Conservation (phyloP, 1,139 yeast genomes). For the Saccharomyces hybrid region DNA sequence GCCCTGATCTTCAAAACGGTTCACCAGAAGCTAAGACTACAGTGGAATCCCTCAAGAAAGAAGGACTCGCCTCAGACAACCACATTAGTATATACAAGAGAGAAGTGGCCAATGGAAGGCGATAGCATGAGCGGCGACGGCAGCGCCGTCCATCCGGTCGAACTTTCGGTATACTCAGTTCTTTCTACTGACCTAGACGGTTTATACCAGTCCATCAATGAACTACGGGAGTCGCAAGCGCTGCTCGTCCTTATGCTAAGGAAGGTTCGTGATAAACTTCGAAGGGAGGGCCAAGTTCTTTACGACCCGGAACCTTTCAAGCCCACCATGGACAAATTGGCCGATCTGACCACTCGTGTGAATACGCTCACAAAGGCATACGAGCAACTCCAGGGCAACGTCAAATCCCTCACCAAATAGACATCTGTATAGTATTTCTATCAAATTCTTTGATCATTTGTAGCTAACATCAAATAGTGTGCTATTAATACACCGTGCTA, state of each 20-base stretch:
- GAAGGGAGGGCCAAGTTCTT: slow-evolving; percentile 17
- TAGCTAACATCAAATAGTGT: background rate
- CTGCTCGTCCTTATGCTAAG: slow-evolving; percentile 22
- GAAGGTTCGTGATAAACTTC: slow-evolving; percentile 19
- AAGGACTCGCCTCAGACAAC: background rate
- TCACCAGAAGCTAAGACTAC: background rate
- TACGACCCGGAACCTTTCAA: slow-evolving; percentile 9
- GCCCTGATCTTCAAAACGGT: background rate
- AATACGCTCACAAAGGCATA: slow-evolving; percentile 1
- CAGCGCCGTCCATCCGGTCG: slow-evolving; percentile 27
- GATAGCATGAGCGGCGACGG: slow-evolving; percentile 4
- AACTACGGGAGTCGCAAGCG: slow-evolving; percentile 29
- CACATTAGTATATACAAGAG: background rate
- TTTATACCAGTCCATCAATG: slow-evolving; percentile 27
- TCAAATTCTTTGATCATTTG: background rate
- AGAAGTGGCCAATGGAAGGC: background rate
- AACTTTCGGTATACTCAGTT: slow-evolving; percentile 26
- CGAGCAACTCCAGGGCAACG: background rate
- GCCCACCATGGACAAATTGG: background rate
- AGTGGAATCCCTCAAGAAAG: too few relatives aligned
- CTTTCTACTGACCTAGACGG: slow-evolving; percentile 28
- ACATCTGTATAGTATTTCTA: background rate
- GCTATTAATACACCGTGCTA: background rate
- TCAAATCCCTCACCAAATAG: background rate
- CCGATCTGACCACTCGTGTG: slow-evolving; percentile 1